phyloP scores from a whole-genome alignment of 106 monocot species.

The Apostasia shenzhenica region DNA sequence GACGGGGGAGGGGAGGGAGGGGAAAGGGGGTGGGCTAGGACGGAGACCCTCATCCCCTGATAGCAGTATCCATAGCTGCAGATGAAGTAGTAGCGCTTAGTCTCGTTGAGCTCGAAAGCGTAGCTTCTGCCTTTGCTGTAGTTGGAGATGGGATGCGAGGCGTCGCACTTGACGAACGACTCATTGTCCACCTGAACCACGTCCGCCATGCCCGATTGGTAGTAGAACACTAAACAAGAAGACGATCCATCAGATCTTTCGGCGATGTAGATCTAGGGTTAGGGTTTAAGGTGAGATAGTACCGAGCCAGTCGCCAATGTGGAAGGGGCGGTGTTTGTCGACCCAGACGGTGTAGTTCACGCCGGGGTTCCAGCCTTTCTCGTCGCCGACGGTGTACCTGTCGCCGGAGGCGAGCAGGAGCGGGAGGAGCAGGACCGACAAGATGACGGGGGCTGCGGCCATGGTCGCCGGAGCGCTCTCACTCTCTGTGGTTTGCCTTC shows the following conservation, averaged over 20 bases:
- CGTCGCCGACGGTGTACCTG: slow-evolving; percentile 63
- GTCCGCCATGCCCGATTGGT: slow-evolving; percentile 49
- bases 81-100: slow-evolving; percentile 60
- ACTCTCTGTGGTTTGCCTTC: too few species aligned
- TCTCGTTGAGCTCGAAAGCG: slow-evolving; percentile 62
- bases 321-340: slow-evolving; percentile 67
- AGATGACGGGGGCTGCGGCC: slow-evolving; percentile 4
- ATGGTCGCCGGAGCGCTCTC: too few species aligned
- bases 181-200: slow-evolving; percentile 52
- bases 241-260: not conserved
- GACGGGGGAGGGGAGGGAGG: slow-evolving; percentile 50
- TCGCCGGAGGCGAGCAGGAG: slow-evolving; percentile 12
- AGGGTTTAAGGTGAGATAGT: not conserved
- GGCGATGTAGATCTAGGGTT: not conserved
- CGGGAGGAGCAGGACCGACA: slow-evolving; percentile 8
- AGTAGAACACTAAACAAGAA: slow-evolving; percentile 45
- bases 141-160: slow-evolving; percentile 49
- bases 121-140: slow-evolving; percentile 73
- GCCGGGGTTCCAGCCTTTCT: slow-evolving; percentile 76
- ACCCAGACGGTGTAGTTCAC: slow-evolving; percentile 93
- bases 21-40: slow-evolving; percentile 33
- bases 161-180: slow-evolving; percentile 65
- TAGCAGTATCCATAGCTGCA: slow-evolving; percentile 71
- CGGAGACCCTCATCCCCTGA: slow-evolving; percentile 52
- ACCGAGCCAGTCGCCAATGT: slow-evolving; percentile 95